Percentiles rank a stretch among this genome's conserved stretches.
Conservation (phyloP, 2,329 filamentous ascomycete genomes). For the Rutstroemia sydowiana region DNA sequence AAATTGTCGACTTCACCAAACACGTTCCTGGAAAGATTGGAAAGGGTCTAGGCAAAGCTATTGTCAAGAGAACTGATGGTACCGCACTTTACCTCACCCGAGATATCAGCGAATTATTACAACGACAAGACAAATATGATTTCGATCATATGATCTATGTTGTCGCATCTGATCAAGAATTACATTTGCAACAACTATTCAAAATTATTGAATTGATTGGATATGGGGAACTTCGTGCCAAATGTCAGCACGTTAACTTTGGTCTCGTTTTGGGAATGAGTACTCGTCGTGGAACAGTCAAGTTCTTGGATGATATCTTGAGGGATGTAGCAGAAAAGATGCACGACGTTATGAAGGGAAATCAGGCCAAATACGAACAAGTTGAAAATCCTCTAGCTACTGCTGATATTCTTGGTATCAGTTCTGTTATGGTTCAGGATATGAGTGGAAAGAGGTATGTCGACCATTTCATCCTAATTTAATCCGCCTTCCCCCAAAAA, state of each 20-base stretch:
- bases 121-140: slow-evolving; percentile 53
- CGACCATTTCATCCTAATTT: neutral
- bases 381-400: slow-evolving; percentile 74
- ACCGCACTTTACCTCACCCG: slow-evolving; percentile 72
- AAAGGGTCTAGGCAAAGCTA: slow-evolving; percentile 62
- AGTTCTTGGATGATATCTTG: slow-evolving; percentile 65
- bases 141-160: slow-evolving; percentile 81
- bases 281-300: slow-evolving; percentile 66
- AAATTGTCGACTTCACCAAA: slow-evolving; percentile 65
- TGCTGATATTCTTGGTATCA: slow-evolving; percentile 86
- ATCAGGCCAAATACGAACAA: slow-evolving; percentile 83
- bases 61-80: slow-evolving; percentile 67
- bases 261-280: slow-evolving; percentile 65
- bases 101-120: slow-evolving; percentile 67
- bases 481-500: slow-evolving; percentile 4
- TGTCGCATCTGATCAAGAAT: slow-evolving; percentile 63
- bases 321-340: slow-evolving; percentile 84
- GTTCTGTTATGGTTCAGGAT: slow-evolving; percentile 94
- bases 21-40: slow-evolving; percentile 58
- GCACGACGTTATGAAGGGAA: slow-evolving; percentile 95
- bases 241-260: slow-evolving; percentile 70
- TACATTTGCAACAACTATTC: slow-evolving; percentile 68
- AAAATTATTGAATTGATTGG: slow-evolving; percentile 70
- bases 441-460: slow-evolving; percentile 86
- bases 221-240: slow-evolving; percentile 57